phyloP scores from a whole-genome alignment of 2,329 filamentous ascomycete species.

The Scolecobasidium constrictum region DNA sequence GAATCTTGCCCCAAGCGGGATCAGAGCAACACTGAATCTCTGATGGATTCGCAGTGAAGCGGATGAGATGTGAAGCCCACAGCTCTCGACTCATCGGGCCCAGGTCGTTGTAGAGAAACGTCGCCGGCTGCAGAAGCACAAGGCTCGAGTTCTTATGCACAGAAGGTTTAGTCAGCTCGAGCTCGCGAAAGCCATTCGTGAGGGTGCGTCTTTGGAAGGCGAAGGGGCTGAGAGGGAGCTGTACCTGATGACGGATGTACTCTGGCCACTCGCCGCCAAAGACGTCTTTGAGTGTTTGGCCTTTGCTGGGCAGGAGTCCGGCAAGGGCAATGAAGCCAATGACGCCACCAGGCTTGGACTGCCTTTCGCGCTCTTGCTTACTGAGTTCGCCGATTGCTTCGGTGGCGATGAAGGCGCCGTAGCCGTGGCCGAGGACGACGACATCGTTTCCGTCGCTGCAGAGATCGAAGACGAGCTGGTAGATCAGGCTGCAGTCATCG shows the following conservation, averaged over 20 bases:
- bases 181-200: neutral
- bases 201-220: neutral
- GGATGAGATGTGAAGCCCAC: slow-evolving; percentile 5
- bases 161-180: neutral
- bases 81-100: slow-evolving; percentile 2
- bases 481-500: slow-evolving; percentile 2
- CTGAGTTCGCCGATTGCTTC: slow-evolving; percentile 3
- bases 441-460: slow-evolving; percentile 1
- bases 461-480: slow-evolving; percentile 5
- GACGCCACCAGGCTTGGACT: slow-evolving; percentile 1
- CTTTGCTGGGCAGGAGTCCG: neutral
- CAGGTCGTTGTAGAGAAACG: slow-evolving; percentile 2
- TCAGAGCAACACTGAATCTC: neutral
- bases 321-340: neutral
- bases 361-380: slow-evolving; percentile 2
- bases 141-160: neutral
- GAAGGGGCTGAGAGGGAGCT: neutral
- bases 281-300: slow-evolving; percentile 1
- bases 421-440: slow-evolving; percentile 5
- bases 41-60: slow-evolving; percentile 1
- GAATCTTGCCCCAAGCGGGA: neutral
- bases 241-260: slow-evolving; percentile 2
- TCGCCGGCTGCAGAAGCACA: neutral
- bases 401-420: slow-evolving; percentile 5
- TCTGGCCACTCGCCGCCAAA: slow-evolving; percentile 5